Evolutionary conservation across 495 filamentous ascomycete genomes (phyloP).

Genomic region (Immersiella caudata): DNA sequence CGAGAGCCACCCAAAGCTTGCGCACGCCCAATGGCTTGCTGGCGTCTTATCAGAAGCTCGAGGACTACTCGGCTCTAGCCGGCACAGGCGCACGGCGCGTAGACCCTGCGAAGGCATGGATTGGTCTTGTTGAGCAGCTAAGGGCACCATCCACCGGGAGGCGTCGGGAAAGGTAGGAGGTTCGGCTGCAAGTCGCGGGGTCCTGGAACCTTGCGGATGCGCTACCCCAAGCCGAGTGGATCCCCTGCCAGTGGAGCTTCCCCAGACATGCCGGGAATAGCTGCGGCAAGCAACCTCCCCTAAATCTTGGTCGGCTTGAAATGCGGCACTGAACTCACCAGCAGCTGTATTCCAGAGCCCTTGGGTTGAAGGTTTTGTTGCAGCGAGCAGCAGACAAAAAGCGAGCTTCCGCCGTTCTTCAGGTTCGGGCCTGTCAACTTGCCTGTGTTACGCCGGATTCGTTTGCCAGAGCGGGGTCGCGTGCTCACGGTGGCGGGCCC

Average conservation of each 20-base stretch:
- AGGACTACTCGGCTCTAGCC: conserved; percentile 15
- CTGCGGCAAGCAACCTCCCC: conserved; percentile 8
- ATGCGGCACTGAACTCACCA: not conserved
- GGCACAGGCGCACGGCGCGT: conserved; percentile 4
- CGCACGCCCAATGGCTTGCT: conserved; percentile 14
- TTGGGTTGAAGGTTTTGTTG: not conserved
- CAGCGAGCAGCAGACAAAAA: not conserved
- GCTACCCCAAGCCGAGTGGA: conserved; percentile 18
- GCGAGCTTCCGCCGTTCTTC: not conserved
- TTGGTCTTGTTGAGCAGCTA: conserved; percentile 17
- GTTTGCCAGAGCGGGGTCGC: conserved; percentile 32
- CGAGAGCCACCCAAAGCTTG: conserved; percentile 2
- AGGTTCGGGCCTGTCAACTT: conserved; percentile 33
- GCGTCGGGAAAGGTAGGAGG: conserved; percentile 25
- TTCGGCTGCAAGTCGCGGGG: conserved; percentile 20
- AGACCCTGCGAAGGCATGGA: not conserved
- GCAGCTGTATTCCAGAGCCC: conserved; percentile 6
- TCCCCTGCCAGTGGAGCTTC: conserved; percentile 32
- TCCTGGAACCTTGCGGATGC: conserved; percentile 13
- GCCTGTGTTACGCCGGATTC: not conserved
- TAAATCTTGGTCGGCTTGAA: not conserved
- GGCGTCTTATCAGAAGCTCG: not conserved
- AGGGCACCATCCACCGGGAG: conserved; percentile 9
- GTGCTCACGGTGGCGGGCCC: conserved; percentile 24
- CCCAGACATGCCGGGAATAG: conserved; percentile 15